Evolutionary conservation across 257 asterid genomes (phyloP).

Genomic region (Nemophila menziesii): DNA sequence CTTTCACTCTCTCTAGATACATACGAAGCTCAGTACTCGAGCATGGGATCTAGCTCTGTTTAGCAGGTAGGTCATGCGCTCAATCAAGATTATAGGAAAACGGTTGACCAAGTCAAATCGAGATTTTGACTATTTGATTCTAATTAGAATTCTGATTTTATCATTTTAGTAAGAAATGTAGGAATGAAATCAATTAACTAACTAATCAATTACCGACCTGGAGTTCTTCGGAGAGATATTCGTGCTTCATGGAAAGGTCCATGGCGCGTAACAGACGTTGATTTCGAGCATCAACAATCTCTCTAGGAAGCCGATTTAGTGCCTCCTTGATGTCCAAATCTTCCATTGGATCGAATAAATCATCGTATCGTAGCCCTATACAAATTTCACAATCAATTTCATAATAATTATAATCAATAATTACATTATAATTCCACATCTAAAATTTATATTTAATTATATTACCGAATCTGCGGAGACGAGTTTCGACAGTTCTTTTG

Average conservation of each 20-base stretch:
- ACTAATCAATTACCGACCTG: too few relatives aligned
- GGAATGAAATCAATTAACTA: too few relatives aligned
- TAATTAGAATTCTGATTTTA: too few relatives aligned
- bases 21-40: background rate
- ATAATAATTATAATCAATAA: background rate
- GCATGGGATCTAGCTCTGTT: too few relatives aligned
- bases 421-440: too few relatives aligned
- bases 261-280: conserved; percentile 81
- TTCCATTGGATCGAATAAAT: conserved; percentile 67
- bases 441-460: too few relatives aligned
- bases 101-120: too few relatives aligned
- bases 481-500: conserved; percentile 39
- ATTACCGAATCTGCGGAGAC: conserved; percentile 65
- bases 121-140: too few relatives aligned
- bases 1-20: too few relatives aligned
- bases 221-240: conserved; percentile 50
- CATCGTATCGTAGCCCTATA: conserved; percentile 80
- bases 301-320: conserved; percentile 69
- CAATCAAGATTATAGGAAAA: too few relatives aligned
- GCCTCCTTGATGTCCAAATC: conserved; percentile 89
- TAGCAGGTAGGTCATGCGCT: too few relatives aligned
- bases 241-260: conserved; percentile 90
- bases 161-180: too few relatives aligned
- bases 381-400: background rate
- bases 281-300: conserved; percentile 75